A percentile compares a stretch with the other conserved stretches of the same genome.
Evolutionary conservation across 495 filamentous ascomycete species (phyloP).

Genomic region (Podospora anserina): DNA sequence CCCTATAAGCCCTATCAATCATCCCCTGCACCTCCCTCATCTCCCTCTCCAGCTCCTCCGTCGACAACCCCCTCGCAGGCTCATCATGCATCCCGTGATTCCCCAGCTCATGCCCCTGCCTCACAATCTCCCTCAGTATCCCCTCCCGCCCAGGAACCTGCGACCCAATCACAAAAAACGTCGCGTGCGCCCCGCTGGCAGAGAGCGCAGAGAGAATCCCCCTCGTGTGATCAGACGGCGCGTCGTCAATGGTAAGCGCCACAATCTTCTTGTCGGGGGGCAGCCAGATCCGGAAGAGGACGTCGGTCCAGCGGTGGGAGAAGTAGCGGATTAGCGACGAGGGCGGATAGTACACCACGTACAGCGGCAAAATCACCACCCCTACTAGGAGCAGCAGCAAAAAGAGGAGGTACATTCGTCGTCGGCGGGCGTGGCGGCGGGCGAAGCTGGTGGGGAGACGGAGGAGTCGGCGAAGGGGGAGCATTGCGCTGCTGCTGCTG

Average conservation of each 20-base stretch:
- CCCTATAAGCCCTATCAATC: conserved; percentile 55
- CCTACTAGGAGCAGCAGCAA: conserved; percentile 45
- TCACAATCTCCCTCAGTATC: conserved; percentile 58
- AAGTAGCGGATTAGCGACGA: conserved; percentile 61
- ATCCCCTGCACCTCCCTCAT: conserved; percentile 45
- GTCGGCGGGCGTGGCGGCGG: conserved; percentile 53
- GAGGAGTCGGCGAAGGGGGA: conserved; percentile 43
- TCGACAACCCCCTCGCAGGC: conserved; percentile 51
- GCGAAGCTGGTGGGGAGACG: conserved; percentile 38
- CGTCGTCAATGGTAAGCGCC: conserved; percentile 83
- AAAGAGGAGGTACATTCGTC: conserved; percentile 55
- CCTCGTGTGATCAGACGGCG: conserved; percentile 67
- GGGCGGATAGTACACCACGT: conserved; percentile 73
- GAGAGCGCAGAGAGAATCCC: conserved; percentile 65
- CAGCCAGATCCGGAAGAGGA: conserved; percentile 64
- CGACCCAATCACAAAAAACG: conserved; percentile 76
- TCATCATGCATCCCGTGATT: conserved; percentile 89
- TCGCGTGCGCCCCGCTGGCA: conserved; percentile 57
- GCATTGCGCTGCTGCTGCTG: conserved; percentile 19
- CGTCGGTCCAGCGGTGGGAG: conserved; percentile 66
- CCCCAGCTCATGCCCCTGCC: conserved; percentile 65
- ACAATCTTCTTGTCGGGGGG: conserved; percentile 56
- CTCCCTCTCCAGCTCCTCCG: conserved; percentile 41
- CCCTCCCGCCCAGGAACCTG: conserved; percentile 63
- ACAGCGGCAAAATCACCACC: conserved; percentile 54